These are phyloP conservation scores for Gorgonomyces haynaldii DNA, from an alignment of 192 early-diverging fungal genomes.

Conservation along the genomic window DNA sequence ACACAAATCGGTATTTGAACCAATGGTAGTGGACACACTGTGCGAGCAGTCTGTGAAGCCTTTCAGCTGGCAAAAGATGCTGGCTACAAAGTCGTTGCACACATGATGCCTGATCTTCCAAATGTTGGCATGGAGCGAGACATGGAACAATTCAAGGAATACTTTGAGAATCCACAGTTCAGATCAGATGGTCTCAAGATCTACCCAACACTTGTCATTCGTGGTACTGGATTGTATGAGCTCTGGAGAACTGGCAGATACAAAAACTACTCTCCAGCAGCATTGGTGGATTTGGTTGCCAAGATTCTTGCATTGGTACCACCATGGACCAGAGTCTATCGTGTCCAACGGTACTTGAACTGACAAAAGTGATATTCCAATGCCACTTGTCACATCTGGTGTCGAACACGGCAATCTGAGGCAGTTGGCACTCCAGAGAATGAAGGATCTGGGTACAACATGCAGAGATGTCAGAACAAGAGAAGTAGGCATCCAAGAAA, in stretches of 20 bases:
- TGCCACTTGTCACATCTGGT: conserved; percentile 96
- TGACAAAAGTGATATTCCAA: conserved; percentile 77
- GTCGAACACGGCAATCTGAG: conserved; percentile 97
- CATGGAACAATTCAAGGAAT: conserved; percentile 92
- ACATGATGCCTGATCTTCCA: conserved; percentile 99
- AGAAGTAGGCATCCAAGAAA: conserved; percentile 97
- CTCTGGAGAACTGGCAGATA: conserved; percentile 97
- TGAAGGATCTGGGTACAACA: conserved; percentile 91
- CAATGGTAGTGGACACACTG: conserved; percentile 97
- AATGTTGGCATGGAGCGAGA: conserved; percentile 99
- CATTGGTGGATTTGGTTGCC: conserved; percentile 90
- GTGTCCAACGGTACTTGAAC: conserved; percentile 69
- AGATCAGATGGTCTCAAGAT: conserved; percentile 96
- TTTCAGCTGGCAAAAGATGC: conserved; percentile 98
- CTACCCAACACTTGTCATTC: conserved; percentile 97
- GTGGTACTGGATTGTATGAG: conserved; percentile 95
- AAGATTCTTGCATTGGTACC: conserved; percentile 91
- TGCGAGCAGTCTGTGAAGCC: conserved; percentile 92
- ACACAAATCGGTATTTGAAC: too few species aligned
- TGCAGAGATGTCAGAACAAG: conserved; percentile 96
- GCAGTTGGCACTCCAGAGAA: conserved; percentile 86
- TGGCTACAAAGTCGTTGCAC: conserved; percentile 96
- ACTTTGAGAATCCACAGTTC: conserved; percentile 98
- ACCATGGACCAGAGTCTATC: conserved; percentile 97
- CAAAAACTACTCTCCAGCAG: conserved; percentile 94